These are phyloP conservation scores for Crassisporium funariophilum DNA, from an alignment of 768 basidiomycete species.

Conservation along the genomic window DNA sequence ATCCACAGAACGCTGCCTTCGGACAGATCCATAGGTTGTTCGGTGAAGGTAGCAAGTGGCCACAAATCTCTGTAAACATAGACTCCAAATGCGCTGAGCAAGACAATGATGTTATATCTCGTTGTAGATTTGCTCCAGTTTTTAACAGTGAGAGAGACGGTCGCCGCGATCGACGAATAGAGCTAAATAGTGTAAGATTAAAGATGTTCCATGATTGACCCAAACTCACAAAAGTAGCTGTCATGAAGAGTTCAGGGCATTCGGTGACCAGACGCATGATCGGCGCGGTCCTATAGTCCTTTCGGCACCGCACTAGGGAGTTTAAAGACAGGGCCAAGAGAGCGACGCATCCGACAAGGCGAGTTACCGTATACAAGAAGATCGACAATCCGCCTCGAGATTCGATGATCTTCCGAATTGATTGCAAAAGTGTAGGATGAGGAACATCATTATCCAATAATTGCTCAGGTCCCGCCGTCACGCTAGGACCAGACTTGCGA, in stretches of 20 bases:
- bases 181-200: conserved; percentile 24
- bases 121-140: conserved; percentile 29
- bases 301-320: neutral
- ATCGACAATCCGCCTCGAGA: conserved; percentile 8
- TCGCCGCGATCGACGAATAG: conserved; percentile 43
- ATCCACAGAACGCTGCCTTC: conserved; percentile 30
- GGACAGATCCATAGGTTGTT: conserved; percentile 42
- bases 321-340: conserved; percentile 12
- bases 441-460: too few relatives aligned
- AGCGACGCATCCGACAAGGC: conserved; percentile 13
- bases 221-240: conserved; percentile 15
- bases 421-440: neutral
- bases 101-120: too few relatives aligned
- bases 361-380: conserved; percentile 5
- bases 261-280: neutral
- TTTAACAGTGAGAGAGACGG: conserved; percentile 36
- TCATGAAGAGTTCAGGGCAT: conserved; percentile 13
- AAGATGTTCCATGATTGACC: neutral
- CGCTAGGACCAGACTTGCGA: neutral
- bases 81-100: conserved; percentile 37
- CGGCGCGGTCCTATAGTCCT: neutral
- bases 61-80: conserved; percentile 59
- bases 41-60: conserved; percentile 49
- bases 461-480: neutral
- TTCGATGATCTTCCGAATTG: neutral